Conservation (phyloP, 1,284 basidiomycete species). For the Mixia osmundae region DNA sequence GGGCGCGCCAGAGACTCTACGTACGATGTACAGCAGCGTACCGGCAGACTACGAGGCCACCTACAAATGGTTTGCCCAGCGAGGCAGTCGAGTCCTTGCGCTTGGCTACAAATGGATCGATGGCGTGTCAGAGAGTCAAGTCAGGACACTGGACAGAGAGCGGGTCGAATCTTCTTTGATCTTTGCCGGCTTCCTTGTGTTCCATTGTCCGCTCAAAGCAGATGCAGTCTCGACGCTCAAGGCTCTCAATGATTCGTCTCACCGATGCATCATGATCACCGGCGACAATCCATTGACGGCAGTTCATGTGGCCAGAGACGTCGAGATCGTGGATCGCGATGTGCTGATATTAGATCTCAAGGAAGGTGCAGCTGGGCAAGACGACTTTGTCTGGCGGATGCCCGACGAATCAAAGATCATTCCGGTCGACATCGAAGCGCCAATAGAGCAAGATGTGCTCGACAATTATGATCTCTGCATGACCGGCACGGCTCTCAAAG, state of each 20-base stretch:
- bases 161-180: constrained; percentile 47
- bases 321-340: constrained; percentile 84
- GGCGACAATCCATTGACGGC: constrained; percentile 91
- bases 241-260: constrained; percentile 81
- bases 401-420: constrained; percentile 72
- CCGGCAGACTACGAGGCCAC: constrained; percentile 69
- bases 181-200: constrained; percentile 82
- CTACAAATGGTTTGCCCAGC: constrained; percentile 73
- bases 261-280: constrained; percentile 92
- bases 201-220: constrained; percentile 85
- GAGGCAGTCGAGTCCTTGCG: constrained; percentile 74
- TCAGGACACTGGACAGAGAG: constrained; percentile 54
- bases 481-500: constrained; percentile 71
- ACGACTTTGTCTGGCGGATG: constrained; percentile 28
- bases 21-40: constrained; percentile 47
- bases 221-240: constrained; percentile 70
- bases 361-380: constrained; percentile 46
- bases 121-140: constrained; percentile 39
- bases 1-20: constrained; percentile 85
- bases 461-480: constrained; percentile 77
- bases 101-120: constrained; percentile 65
- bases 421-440: constrained; percentile 47
- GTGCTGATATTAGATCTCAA: constrained; percentile 69
- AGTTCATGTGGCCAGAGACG: constrained; percentile 73
- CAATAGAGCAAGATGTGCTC: constrained; percentile 51